Evolutionary conservation across 768 basidiomycete genomes (phyloP).

Genomic region (Xerocomus spinulosus): DNA sequence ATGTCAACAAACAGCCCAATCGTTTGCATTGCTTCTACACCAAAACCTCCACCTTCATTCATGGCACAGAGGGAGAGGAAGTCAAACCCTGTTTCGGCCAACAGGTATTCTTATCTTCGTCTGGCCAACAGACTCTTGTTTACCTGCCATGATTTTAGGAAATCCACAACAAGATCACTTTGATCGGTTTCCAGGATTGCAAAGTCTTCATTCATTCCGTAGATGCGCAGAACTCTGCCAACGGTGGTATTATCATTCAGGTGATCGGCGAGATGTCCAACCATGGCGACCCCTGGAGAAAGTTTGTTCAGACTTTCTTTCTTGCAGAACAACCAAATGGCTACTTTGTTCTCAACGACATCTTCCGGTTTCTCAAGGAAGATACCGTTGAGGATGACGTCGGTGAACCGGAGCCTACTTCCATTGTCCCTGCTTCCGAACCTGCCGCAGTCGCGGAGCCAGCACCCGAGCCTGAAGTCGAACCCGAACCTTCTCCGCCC

Average conservation of each 20-base stretch:
- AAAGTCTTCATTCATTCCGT: constrained; percentile 99
- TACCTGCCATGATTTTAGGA: constrained; percentile 49
- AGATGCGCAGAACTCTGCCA: constrained; percentile 92
- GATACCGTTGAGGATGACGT: constrained; percentile 81
- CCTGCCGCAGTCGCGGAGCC: constrained; percentile 33
- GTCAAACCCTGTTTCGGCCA: constrained; percentile 86
- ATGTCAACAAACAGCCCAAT: constrained; percentile 95
- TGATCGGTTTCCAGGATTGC: constrained; percentile 92
- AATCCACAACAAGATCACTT: constrained; percentile 94
- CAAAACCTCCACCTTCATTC: constrained; percentile 94
- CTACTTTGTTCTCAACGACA: constrained; percentile 99
- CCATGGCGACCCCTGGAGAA: constrained; percentile 85
- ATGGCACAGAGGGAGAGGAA: constrained; percentile 97
- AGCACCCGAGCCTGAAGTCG: constrained; percentile 25
- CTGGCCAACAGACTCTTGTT: constrained; percentile 1
- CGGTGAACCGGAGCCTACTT: constrained; percentile 42
- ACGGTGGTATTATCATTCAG: constrained; percentile 96
- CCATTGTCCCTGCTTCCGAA: constrained; percentile 32
- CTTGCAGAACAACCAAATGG: constrained; percentile 98
- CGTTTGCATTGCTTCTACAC: constrained; percentile 99
- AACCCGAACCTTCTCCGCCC: constrained; percentile 32
- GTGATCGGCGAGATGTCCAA: constrained; percentile 99
- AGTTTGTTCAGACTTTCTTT: constrained; percentile 99
- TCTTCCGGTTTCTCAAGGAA: constrained; percentile 99
- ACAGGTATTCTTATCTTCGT: constrained; percentile 54